Evolutionary conservation across 2,329 filamentous ascomycete genomes (phyloP), one percentile per base, ranked within the genome.

Genomic region (Sporothrix inflata): DNA sequence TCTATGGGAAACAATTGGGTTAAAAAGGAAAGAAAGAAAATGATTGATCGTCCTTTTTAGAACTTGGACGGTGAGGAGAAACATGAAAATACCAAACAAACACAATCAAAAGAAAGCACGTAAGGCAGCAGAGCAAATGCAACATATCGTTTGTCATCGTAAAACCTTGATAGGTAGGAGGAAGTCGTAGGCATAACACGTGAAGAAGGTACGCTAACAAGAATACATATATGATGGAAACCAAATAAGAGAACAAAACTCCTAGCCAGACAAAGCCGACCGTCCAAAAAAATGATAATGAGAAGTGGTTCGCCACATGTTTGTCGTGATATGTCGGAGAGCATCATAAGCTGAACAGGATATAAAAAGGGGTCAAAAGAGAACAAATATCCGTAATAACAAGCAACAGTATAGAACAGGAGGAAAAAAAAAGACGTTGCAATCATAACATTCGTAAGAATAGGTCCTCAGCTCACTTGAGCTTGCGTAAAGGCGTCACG

Each of bases 401-500:
- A 27, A 42, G 51, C 16, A 49, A 9, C 34, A 21, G n/a, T 24
- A 51, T 19, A 71, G 53, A 57, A n/a, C 60, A 66, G 27, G 21
- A 27, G 53, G 4, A 21, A 5, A 4, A 21, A 49, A 53, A 68
- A 30, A 34, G 38, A 24, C 69, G 27, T 73, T 60, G 24, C 53
- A 55, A 42, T 66, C 70, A 70, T 72, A 21, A 63, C 34, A 24
- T 24, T 66, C 45, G 27, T 63, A 24, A 40, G 65, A 53, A 45
- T 5, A 63, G n/a, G 6, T 38, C 24, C 27, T 61, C 19, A 53
- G 51, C n/a, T 16, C 61, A 47, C 61, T 61, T 75, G 67, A 24
- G 74, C 75, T 40, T 76, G 75, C 16, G 77, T 74, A 69, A 76
- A 78, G 0, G 76, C 75, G 21, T 79, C 81, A 68, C 79, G 79